Evolutionary conservation across 139 green algal species (phyloP), one percentile per base, ranked within the genome.

Genomic region (Pleodorina starrii): DNA sequence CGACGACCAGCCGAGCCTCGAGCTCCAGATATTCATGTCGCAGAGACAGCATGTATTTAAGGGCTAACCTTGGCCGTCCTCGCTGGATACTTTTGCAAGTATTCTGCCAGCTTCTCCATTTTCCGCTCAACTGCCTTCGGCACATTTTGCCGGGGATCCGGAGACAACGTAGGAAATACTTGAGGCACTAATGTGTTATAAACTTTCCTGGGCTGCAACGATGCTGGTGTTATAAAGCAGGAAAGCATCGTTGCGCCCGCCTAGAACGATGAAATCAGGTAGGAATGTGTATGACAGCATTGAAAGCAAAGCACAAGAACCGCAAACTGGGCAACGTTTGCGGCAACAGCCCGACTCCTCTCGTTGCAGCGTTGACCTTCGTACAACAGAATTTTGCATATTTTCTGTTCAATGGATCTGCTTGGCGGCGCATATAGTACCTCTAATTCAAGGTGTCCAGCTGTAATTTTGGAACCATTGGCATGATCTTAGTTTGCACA

Each of bases 101-200:
- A 96, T 78, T 95, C 93, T n/a, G 94, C 86, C 59, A 96, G 78
- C 87, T 96, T 96, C 9, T 89, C 91, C 36, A 95, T 92, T 78
- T 94, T 94, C 17, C 93, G 86, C 42, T 66, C 74, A 25, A 92
- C 60, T 4, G 85, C 71, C 11, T 75, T 77, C 40, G 90, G 75
- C 21, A 95, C 81, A 16, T 90, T 40, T 35, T 94, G 90, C 21
- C 89, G 60, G 36, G 90, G 86, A 21, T 90, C 60, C 32, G 91
- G 91, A 43, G 91, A 57, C 32, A 81, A 57, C 0, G 57, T 54
- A 2, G 89, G 87, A 72, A 96, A 96, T 35, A 96, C 87, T 29
- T 93, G 88, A 5, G 86, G 87, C 32, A 95, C 90, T 1, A 96
- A 85, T 0, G 93, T 89, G 46, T 96, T 96, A 69, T 96, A 96